Base-by-base conservation (phyloP, 805 yeast species). In the Wickerhamomyces chambardii region DNA sequence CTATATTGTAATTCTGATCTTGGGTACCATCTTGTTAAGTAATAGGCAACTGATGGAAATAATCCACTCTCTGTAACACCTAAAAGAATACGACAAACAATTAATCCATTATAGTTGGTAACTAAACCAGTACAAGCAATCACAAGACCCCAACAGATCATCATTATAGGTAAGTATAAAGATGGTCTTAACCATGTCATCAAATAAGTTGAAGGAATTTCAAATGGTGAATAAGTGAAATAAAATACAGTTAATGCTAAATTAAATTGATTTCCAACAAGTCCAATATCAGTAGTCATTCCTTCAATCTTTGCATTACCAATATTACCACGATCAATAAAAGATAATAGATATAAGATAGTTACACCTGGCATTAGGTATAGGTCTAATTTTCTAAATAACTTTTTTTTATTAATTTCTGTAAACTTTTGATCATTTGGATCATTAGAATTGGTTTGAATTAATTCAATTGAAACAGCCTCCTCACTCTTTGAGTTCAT, bases 271-370 rank as follows among this genome's bases (percentile, higher is more conserved):
- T 42, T 45, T 3, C 55, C 56, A 2, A 51, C 41, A 17, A 69
- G 39, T 11, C 52, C 45, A 12, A 69, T 38, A 30, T 59, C 65
- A 25, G 53, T 55, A 1, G 55, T 50, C 30, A 73, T 40, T 11
- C 78, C 78, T 11, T 72, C 76, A 10, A 68, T 57, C 28, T 59
- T 61, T 6, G 78, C 78, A 47, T 73, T 73, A 38, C 78, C 77
- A 38, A 73, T 68, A 45, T 73, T 73, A 4, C 75, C 65, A 42
- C 73, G 61, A 50, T 73, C 79, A 42, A 73, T 55, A 31, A 59
- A 60, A 8, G 70, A 61, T 19, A 68, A 48, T 35, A 69, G 60
- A 46, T 67, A 69, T 32, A 66, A 45, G 25, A 58, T 29, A 8
- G 62, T 50, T 39, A 68, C 54, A 30, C 64, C 41, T 1, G 73